Conservation (phyloP, 2,329 filamentous ascomycete species). For the Pseudogymnoascus sp. region DNA sequence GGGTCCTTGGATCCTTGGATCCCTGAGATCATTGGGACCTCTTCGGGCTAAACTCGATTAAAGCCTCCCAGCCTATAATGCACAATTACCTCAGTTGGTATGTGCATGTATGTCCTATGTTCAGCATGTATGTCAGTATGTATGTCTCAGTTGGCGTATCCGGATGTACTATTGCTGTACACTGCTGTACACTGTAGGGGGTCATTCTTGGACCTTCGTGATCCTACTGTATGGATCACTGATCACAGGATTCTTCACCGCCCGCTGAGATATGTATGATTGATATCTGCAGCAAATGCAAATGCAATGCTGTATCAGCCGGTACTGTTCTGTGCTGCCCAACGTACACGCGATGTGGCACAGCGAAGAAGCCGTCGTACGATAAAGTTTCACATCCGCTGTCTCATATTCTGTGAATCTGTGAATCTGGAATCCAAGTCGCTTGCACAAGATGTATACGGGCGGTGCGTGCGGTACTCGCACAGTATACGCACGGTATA, state of each 20-base stretch:
- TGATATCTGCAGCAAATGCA: not conserved
- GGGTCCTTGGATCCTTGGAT: not conserved
- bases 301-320: not conserved
- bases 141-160: conserved; percentile 1
- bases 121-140: not conserved
- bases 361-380: not conserved
- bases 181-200: not conserved
- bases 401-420: not conserved
- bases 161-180: not conserved
- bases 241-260: not conserved
- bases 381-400: not conserved
- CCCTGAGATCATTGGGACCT: not conserved
- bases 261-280: not conserved
- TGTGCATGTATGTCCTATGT: not conserved
- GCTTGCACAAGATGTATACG: not conserved
- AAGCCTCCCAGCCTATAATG: not conserved
- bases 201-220: not conserved
- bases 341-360: not conserved
- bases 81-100: conserved; percentile 1
- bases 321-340: not conserved
- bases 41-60: not conserved
- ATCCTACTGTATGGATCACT: not conserved
- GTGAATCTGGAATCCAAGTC: conserved; percentile 1
- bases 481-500: not conserved
- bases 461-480: not conserved